A percentile compares a stretch with the other conserved stretches of the same genome.
Evolutionary conservation across 1,284 basidiomycete species (phyloP).

Genomic region (Trametes pubescens): DNA sequence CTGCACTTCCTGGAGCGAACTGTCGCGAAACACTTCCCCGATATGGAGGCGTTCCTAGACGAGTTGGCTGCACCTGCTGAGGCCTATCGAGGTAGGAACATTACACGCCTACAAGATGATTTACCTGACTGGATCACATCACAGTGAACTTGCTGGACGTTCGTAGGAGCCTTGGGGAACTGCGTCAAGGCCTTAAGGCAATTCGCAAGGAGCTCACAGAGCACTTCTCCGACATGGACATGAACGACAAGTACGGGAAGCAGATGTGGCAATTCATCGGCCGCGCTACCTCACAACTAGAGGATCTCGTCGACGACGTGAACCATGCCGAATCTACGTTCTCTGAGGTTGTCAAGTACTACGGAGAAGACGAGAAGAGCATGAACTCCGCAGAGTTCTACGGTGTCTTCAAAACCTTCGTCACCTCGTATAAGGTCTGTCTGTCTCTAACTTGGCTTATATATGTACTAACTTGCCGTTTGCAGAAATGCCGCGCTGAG

Average conservation of each 20-base stretch:
- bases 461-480: conserved; percentile 11
- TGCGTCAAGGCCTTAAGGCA: conserved; percentile 81
- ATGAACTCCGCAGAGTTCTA: conserved; percentile 90
- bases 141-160: conserved; percentile 83
- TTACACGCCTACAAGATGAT: background rate
- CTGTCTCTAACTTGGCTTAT: no score
- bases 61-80: conserved; percentile 92
- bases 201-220: conserved; percentile 83
- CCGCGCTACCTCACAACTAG: conserved; percentile 76
- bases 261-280: conserved; percentile 92
- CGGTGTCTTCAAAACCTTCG: conserved; percentile 94
- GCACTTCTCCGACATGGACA: conserved; percentile 77
- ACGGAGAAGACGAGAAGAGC: conserved; percentile 90
- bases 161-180: conserved; percentile 72
- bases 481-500: conserved; percentile 85
- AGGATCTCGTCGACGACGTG: conserved; percentile 86
- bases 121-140: conserved; percentile 15
- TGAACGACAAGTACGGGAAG: conserved; percentile 80
- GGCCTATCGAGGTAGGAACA: conserved; percentile 78
- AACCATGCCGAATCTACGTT: conserved; percentile 84
- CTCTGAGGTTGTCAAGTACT: conserved; percentile 86
- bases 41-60: conserved; percentile 89
- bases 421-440: conserved; percentile 87
- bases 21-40: conserved; percentile 87
- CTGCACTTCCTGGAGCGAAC: conserved; percentile 96